Conservation (phyloP, 2,329 filamentous ascomycete species). For the Fusarium setosum region DNA sequence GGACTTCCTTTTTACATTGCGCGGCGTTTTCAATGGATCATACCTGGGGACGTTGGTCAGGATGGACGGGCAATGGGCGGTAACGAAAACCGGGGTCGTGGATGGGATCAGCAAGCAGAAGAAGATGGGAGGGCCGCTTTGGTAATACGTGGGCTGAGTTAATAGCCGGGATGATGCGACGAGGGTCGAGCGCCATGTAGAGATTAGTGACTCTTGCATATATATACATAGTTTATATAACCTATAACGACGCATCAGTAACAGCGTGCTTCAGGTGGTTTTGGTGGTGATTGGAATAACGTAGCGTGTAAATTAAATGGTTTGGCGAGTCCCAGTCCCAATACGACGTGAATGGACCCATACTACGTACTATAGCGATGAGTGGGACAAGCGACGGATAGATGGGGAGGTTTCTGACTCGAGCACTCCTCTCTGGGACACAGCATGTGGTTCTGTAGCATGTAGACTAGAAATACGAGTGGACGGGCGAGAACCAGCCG, state of each 20-base stretch:
- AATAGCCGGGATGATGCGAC: slow-evolving; percentile 3
- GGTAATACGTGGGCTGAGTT: slow-evolving; percentile 25
- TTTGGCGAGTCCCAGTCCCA: not conserved
- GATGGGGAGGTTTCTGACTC: slow-evolving; percentile 4
- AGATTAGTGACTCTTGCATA: slow-evolving; percentile 24
- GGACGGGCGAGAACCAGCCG: not conserved
- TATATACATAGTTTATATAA: slow-evolving; percentile 33
- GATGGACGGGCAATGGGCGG: slow-evolving; percentile 8
- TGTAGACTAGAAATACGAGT: slow-evolving; percentile 4
- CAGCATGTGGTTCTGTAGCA: too few species aligned
- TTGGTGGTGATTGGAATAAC: not conserved
- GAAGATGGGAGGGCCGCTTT: slow-evolving; percentile 9
- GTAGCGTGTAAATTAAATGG: not conserved
- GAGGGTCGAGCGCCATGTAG: slow-evolving; percentile 2
- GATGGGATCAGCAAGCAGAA: slow-evolving; percentile 13
- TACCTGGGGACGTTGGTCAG: slow-evolving; percentile 4
- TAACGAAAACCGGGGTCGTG: slow-evolving; percentile 16
- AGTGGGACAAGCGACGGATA: slow-evolving; percentile 2
- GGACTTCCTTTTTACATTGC: slow-evolving; percentile 32
- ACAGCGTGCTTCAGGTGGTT: not conserved
- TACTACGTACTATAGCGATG: not conserved
- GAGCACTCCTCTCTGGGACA: too few species aligned
- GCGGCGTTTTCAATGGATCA: slow-evolving; percentile 36
- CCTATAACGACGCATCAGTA: not conserved
- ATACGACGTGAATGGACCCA: slow-evolving; percentile 1